Evolutionary conservation across 2,329 filamentous ascomycete species (phyloP).

Genomic region (Myotisia sp.): DNA sequence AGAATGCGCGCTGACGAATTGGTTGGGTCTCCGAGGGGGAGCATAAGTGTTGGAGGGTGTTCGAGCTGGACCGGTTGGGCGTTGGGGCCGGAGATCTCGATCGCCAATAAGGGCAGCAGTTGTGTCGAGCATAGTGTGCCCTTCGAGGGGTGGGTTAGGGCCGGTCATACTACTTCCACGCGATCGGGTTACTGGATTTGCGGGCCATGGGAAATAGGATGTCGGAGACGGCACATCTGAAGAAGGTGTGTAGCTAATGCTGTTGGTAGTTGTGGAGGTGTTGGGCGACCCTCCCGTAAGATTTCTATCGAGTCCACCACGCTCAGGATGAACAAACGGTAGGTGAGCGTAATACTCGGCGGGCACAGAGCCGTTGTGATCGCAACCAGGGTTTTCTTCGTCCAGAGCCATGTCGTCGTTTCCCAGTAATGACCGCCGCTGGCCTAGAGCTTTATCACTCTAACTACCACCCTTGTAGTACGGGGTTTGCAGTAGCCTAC

Average conservation of each 20-base stretch:
- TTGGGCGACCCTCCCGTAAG: no score
- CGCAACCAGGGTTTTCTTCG: no score
- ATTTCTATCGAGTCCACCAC: no score
- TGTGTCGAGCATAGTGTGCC: constrained; percentile 18
- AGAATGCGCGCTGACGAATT: constrained; percentile 33
- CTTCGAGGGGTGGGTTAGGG: constrained; percentile 26
- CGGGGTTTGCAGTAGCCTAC: no score
- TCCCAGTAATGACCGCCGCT: no score
- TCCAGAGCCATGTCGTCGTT: no score
- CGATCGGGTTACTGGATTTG: constrained; percentile 21
- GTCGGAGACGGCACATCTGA: not conserved
- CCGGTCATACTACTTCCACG: constrained; percentile 31
- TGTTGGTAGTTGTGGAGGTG: not conserved
- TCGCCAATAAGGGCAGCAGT: constrained; percentile 18
- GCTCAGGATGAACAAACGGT: no score
- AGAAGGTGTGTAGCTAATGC: not conserved
- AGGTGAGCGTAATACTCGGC: no score
- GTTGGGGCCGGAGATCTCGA: constrained; percentile 40
- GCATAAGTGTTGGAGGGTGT: constrained; percentile 72
- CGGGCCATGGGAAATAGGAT: constrained; percentile 10
- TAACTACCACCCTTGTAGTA: no score
- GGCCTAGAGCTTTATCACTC: no score
- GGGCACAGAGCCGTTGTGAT: no score
- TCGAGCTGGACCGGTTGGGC: constrained; percentile 53
- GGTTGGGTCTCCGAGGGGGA: constrained; percentile 41